phyloP scores from a whole-genome alignment of 768 basidiomycete genomes.

The Erythrobasidium yunnanense region DNA sequence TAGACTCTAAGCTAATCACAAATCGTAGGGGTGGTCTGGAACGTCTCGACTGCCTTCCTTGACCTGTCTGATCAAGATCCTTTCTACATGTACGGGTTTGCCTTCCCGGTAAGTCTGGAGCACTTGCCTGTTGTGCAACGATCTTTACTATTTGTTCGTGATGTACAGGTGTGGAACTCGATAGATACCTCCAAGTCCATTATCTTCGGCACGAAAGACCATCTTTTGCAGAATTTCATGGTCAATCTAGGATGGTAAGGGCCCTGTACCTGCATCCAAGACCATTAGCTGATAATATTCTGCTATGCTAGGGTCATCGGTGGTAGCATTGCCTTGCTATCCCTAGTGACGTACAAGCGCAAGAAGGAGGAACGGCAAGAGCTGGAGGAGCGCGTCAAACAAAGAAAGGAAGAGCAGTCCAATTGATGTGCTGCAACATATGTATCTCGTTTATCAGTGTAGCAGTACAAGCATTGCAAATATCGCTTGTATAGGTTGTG shows the following conservation, averaged over 20 bases:
- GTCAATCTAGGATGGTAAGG: slow-evolving; percentile 39
- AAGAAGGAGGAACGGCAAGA: slow-evolving; percentile 34
- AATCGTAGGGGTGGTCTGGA: slow-evolving; percentile 34
- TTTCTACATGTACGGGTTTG: slow-evolving; percentile 41
- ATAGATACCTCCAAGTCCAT: slow-evolving; percentile 38
- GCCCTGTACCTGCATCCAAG: background rate
- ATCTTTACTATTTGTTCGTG: background rate
- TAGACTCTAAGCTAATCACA: background rate
- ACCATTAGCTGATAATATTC: background rate
- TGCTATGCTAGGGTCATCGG: slow-evolving; percentile 33
- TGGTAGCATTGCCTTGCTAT: slow-evolving; percentile 28
- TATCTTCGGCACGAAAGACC: slow-evolving; percentile 41
- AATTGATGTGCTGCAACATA: too few relatives aligned
- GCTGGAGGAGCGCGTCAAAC: slow-evolving; percentile 33
- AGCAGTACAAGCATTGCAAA: too few relatives aligned
- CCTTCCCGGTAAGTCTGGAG: slow-evolving; percentile 28
- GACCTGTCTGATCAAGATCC: slow-evolving; percentile 37
- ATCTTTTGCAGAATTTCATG: slow-evolving; percentile 39
- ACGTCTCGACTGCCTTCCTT: slow-evolving; percentile 40
- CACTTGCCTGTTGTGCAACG: background rate
- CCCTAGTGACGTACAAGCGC: slow-evolving; percentile 31
- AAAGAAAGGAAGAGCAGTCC: too few relatives aligned
- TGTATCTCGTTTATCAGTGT: too few relatives aligned
- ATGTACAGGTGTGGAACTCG: slow-evolving; percentile 7
- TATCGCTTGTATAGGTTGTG: too few relatives aligned